Conservation (phyloP, 1,284 basidiomycete species). For the Ganoderma meredithae region DNA sequence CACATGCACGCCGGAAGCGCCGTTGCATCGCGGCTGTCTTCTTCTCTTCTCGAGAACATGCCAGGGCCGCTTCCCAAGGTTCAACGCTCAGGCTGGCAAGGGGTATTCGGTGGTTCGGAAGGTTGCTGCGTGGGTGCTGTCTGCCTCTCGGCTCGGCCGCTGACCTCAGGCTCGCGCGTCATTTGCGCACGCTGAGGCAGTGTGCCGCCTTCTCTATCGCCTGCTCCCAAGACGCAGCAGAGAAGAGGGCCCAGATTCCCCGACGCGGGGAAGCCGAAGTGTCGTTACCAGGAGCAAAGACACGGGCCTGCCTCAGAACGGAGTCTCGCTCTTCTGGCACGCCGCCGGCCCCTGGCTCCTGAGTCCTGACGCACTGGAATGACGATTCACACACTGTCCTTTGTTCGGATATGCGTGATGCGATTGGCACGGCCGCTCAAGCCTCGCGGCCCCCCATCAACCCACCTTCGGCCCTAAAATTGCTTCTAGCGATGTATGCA, state of each 20-base stretch:
- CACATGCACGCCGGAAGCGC: slow-evolving; percentile 17
- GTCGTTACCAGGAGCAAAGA: slow-evolving; percentile 1
- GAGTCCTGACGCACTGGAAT: neutral
- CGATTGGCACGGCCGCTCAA: slow-evolving; percentile 12
- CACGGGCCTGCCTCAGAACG: neutral
- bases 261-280: slow-evolving; percentile 1
- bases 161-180: slow-evolving; percentile 11
- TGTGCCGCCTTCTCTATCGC: neutral
- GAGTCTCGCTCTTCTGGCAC: slow-evolving; percentile 10
- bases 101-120: slow-evolving; percentile 18
- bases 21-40: slow-evolving; percentile 2
- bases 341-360: slow-evolving; percentile 9
- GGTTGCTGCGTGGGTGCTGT: slow-evolving; percentile 30
- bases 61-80: slow-evolving; percentile 16
- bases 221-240: neutral
- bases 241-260: slow-evolving; percentile 2
- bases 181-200: slow-evolving; percentile 1
- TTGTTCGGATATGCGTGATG: neutral
- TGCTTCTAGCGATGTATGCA: slow-evolving; percentile 7
- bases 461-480: neutral
- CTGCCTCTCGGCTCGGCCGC: slow-evolving; percentile 23
- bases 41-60: slow-evolving; percentile 6
- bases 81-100: slow-evolving; percentile 4
- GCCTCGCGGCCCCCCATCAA: slow-evolving; percentile 1
- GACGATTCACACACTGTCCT: neutral